phyloP scores from a whole-genome alignment of 129 eudicot genomes.

The Glebionis coronaria region DNA sequence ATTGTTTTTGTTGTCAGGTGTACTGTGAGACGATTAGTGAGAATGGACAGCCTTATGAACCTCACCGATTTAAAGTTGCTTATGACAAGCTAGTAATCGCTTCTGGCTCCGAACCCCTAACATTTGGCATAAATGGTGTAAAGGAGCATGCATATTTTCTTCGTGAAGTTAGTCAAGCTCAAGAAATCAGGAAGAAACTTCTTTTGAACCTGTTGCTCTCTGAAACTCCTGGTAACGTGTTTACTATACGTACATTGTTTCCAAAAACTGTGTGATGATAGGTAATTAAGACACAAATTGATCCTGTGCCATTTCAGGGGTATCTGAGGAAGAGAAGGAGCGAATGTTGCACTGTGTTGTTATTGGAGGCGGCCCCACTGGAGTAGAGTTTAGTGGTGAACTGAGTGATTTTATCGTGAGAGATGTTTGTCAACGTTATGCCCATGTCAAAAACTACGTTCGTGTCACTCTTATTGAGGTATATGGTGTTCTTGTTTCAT shows the following conservation, averaged over 20 bases:
- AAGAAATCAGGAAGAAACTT: conserved; percentile 76
- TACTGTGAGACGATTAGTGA: conserved; percentile 62
- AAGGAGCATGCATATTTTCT: conserved; percentile 84
- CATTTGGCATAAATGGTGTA: conserved; percentile 94
- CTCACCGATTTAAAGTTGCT: conserved; percentile 69
- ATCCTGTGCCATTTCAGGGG: conserved; percentile 39
- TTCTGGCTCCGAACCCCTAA: conserved; percentile 82
- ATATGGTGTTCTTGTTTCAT: conserved; percentile 1
- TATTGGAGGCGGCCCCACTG: conserved; percentile 96
- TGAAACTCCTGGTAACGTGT: conserved; percentile 67
- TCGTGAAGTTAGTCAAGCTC: conserved; percentile 94
- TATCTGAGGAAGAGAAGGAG: conserved; percentile 85
- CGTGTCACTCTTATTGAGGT: conserved; percentile 95
- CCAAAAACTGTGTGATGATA: not conserved
- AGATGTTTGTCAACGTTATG: conserved; percentile 69
- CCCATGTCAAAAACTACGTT: conserved; percentile 84
- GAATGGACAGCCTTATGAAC: conserved; percentile 40
- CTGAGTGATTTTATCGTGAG: conserved; percentile 84
- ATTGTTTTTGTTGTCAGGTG: conserved; percentile 46
- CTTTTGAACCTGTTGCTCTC: conserved; percentile 85
- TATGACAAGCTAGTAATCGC: conserved; percentile 98
- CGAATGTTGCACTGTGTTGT: conserved; percentile 86
- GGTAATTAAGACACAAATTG: conserved; percentile 10
- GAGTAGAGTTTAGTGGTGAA: conserved; percentile 96
- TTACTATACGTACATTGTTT: conserved; percentile 1